Evolutionary conservation across 169 alveolate species (phyloP), one percentile per base, ranked within the genome.

Genomic region (Plasmodium gaboni): DNA sequence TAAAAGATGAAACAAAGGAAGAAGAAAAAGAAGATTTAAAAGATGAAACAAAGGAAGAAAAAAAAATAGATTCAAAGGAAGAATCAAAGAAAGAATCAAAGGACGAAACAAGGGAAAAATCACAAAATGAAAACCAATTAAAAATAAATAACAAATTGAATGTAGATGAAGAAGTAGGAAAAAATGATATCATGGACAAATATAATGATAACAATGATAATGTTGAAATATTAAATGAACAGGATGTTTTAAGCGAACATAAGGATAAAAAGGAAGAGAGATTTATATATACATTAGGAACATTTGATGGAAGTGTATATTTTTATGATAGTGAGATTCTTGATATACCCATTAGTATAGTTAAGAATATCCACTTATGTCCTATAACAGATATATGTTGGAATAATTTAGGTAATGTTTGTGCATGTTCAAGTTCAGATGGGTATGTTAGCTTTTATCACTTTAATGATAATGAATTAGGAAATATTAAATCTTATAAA

Each of bases 381-480:
- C 96, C 98, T 28, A 96, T 97, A 89, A 97, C 98, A 10, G 99
- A 97, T 89, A 93, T 96, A 32, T 94, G 98, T 53, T 97, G 99
- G 99, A 95, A 96, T 88, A 96, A 96, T 57, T 98, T 96, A 80
- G 97, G 98, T 1, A 93, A 93, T 73, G 93, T 96, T 73, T 92
- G 98, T 42, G 99, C 98, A 12, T 94, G 97, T 32, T 94, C 98
- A 51, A 95, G 98, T 50, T 95, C 97, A 74, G 99, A 97, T 76
- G 99, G 99, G 26, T 97, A 97, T 88, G 94, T 97, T 72, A 95
- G 97, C 57, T 95, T 96, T 61, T 90, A 94, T 42, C 87, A 91
- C 86, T 96, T 96, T 89, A 96, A 95, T 72, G 88, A 93, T 72
- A 95, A 95, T 42, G 98, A 96, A 92, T 93, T 96, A 28, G 98